A percentile compares a stretch with the other conserved stretches of the same genome.
phyloP scores from a whole-genome alignment of 2,329 filamentous ascomycete species.

The Cladosporium sp. region DNA sequence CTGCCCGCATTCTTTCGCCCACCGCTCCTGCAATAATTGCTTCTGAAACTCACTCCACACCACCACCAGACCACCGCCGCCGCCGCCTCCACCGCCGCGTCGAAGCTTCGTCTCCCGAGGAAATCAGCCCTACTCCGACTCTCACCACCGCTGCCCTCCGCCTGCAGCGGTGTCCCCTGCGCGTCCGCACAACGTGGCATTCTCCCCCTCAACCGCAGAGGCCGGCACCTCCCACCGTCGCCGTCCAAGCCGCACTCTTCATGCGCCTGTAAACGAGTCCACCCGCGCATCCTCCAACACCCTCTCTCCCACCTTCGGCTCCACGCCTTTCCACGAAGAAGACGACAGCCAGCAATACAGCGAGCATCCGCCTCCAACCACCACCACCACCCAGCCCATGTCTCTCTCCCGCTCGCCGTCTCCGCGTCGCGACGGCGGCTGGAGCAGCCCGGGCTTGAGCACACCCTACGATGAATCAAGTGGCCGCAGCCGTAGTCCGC shows the following conservation, averaged over 20 bases:
- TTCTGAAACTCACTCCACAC: no score
- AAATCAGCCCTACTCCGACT: not conserved
- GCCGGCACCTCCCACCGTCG: slow-evolving; percentile 18
- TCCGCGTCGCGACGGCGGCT: slow-evolving; percentile 76
- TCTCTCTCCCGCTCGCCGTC: slow-evolving; percentile 83
- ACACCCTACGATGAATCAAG: slow-evolving; percentile 48
- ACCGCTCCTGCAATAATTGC: slow-evolving; percentile 3
- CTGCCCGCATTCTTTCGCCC: slow-evolving; percentile 8
- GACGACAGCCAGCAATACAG: slow-evolving; percentile 14
- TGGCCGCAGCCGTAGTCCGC: slow-evolving; percentile 50
- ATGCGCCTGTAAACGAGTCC: slow-evolving; percentile 16
- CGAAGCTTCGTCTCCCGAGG: not conserved
- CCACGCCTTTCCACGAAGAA: slow-evolving; percentile 22
- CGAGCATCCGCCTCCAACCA: not conserved
- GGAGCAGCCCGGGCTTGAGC: slow-evolving; percentile 74
- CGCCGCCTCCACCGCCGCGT: not conserved
- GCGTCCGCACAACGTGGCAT: slow-evolving; percentile 9
- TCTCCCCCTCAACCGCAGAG: slow-evolving; percentile 13
- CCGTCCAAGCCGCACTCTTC: slow-evolving; percentile 16
- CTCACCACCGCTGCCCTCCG: slow-evolving; percentile 10
- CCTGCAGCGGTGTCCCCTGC: slow-evolving; percentile 9
- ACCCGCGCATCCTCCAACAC: not conserved
- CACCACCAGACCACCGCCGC: no score
- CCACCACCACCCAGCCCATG: slow-evolving; percentile 48
- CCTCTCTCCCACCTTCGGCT: slow-evolving; percentile 18